phyloP scores from a whole-genome alignment of 306 rosid genomes.

The Trichosanthes truncata region DNA sequence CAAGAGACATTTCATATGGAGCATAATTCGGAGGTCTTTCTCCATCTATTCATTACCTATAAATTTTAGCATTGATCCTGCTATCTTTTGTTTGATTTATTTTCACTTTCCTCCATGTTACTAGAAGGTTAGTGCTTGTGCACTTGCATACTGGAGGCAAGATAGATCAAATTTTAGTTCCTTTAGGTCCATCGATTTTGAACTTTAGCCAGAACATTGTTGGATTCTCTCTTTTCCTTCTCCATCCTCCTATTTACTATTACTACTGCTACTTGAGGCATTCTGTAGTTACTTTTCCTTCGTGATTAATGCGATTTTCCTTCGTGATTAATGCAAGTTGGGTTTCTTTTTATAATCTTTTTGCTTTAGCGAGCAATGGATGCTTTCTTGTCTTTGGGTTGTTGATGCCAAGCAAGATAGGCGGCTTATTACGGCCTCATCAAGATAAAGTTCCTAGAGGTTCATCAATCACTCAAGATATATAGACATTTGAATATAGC shows the following conservation, averaged over 20 bases:
- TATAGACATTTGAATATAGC: background rate
- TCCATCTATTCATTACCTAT: background rate
- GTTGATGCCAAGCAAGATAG: background rate
- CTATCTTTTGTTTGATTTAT: slow-evolving; percentile 1
- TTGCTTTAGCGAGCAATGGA: background rate
- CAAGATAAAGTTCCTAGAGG: background rate
- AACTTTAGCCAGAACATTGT: background rate
- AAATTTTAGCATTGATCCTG: background rate
- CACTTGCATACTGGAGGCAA: background rate
- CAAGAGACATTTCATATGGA: slow-evolving; percentile 80
- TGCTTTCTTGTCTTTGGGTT: background rate
- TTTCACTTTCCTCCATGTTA: background rate
- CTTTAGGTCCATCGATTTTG: background rate
- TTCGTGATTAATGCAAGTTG: background rate
- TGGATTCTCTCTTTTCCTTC: background rate
- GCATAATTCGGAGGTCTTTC: slow-evolving; percentile 59
- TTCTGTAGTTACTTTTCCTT: background rate
- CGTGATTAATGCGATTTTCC: no score
- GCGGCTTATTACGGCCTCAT: background rate
- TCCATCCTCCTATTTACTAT: background rate
- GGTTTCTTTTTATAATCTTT: background rate
- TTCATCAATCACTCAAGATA: background rate
- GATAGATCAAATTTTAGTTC: background rate
- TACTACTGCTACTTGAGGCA: background rate
- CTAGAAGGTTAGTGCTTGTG: background rate